A percentile compares a stretch with the other conserved stretches of the same genome.
These are phyloP conservation scores for Geotrichum aggregatum DNA, from an alignment of 1,139 yeast species.

Conservation along the genomic window DNA sequence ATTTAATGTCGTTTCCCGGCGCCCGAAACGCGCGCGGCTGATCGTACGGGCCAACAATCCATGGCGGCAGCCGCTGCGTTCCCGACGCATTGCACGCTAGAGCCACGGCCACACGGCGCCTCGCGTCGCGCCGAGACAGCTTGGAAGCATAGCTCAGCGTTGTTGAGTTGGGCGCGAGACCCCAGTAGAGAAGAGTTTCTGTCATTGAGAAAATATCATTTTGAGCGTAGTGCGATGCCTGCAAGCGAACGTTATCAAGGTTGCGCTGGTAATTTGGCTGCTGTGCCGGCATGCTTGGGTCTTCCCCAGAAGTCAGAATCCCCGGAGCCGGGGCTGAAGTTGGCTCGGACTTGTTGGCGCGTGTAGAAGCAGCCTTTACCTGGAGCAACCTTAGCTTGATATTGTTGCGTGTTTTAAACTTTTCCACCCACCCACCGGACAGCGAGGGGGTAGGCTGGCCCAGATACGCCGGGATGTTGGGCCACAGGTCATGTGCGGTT, in stretches of 20 bases:
- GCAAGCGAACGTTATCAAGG: background rate
- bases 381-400: slow-evolving; percentile 16
- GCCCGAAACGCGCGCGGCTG: slow-evolving; percentile 12
- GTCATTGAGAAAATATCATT: slow-evolving; percentile 20
- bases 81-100: slow-evolving; percentile 21
- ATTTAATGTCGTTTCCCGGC: slow-evolving; percentile 17
- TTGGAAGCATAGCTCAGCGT: background rate
- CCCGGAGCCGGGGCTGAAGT: too few species aligned
- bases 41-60: slow-evolving; percentile 20
- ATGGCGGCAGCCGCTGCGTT: slow-evolving; percentile 18
- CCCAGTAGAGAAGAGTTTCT: slow-evolving; percentile 18
- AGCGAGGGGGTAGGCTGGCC: slow-evolving; percentile 17
- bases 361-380: slow-evolving; percentile 18
- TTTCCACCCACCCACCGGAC: slow-evolving; percentile 23
- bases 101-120: slow-evolving; percentile 17
- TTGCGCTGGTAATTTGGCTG: background rate
- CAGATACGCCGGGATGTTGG: slow-evolving; percentile 17
- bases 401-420: slow-evolving; percentile 21
- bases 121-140: slow-evolving; percentile 2
- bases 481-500: slow-evolving; percentile 20
- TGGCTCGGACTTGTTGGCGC: slow-evolving; percentile 6
- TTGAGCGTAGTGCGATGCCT: background rate
- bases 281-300: background rate
- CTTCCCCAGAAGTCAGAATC: background rate
- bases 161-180: slow-evolving; percentile 8